Evolutionary conservation across 1,284 basidiomycete species (phyloP), one percentile per base, ranked within the genome.

Genomic region (Paramarasmius palmivorus): DNA sequence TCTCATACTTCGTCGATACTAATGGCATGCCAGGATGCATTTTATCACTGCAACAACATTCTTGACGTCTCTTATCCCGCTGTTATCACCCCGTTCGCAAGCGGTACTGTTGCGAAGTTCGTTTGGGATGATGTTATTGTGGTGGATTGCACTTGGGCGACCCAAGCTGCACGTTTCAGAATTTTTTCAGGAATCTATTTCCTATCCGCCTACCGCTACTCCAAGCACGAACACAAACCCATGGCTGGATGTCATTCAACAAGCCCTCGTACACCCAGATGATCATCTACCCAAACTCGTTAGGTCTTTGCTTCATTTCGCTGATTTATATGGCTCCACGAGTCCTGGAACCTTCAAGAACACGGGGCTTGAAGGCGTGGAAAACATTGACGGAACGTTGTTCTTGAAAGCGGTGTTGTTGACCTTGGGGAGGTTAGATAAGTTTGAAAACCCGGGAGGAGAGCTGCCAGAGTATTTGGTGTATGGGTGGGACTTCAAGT

Each of bases 61-160:
- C 23, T n/a, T 44, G 15, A 14, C 41, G 3, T 44, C 41, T 1
- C 25, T 44, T 10, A 25, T 25, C 15, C 20, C 20, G 8, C 25
- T 23, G 2, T 17, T 40, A 10, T 22, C 41, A 5, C 9, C 22
- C 2, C 4, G 20, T 14, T 44, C 41, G 6, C 41, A 44, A 26
- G 46, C 54, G 3, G 12, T 25, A 10, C 7, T 34, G 2, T 14
- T n/a, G 17, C 19, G 32, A 3, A 19, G 4, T 14, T 50, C 12
- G 23, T 22, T 39, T 7, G 35, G 14, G 10, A 19, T 45, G 38
- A 35, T 35, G 15, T 34, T 22, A 4, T 8, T 50, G 32, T 38
- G 63, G 62, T 61, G 17, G 59, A 55, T 8, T 3, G 17, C 41
- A 2, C 19, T 44, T 7, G 41, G 41, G 1, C 20, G 25, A 25